phyloP scores from a whole-genome alignment of 352 stramenopile genomes.

The Phytophthora nicotianae region DNA sequence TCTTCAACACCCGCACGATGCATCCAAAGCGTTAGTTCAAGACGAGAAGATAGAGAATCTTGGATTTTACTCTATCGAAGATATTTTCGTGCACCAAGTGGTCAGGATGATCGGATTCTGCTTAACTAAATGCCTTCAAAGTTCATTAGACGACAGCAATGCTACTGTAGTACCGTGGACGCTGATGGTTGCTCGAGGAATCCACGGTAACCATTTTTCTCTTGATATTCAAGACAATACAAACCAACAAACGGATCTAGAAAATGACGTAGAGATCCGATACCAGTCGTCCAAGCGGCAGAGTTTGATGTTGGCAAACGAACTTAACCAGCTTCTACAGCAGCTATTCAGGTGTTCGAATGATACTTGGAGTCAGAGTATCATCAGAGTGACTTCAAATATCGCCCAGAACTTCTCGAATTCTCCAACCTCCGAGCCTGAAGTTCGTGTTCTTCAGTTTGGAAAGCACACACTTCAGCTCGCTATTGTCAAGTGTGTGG shows the following conservation, averaged over 20 bases:
- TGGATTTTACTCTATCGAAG: slow-evolving; percentile 33
- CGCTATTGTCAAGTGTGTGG: slow-evolving; percentile 21
- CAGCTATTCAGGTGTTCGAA: slow-evolving; percentile 20
- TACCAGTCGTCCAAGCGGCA: slow-evolving; percentile 35
- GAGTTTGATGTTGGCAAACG: slow-evolving; percentile 36
- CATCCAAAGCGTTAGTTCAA: slow-evolving; percentile 27
- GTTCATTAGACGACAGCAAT: slow-evolving; percentile 2
- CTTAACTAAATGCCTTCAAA: slow-evolving; percentile 31
- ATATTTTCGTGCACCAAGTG: slow-evolving; percentile 53
- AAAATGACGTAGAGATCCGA: slow-evolving; percentile 25
- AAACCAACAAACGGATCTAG: slow-evolving; percentile 16
- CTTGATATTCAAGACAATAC: slow-evolving; percentile 3
- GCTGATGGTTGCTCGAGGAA: slow-evolving; percentile 32
- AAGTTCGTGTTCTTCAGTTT: slow-evolving; percentile 20
- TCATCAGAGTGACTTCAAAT: slow-evolving; percentile 9
- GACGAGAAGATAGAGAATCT: slow-evolving; percentile 1
- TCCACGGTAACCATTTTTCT: slow-evolving; percentile 44
- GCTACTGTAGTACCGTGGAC: slow-evolving; percentile 27
- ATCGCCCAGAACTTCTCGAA: slow-evolving; percentile 8
- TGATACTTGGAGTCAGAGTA: slow-evolving; percentile 22
- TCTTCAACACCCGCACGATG: slow-evolving; percentile 34
- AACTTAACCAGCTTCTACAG: slow-evolving; percentile 34
- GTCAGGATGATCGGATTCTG: slow-evolving; percentile 55
- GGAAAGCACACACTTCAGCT: slow-evolving; percentile 27
- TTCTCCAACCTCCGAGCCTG: background rate